phyloP scores from a whole-genome alignment of 768 basidiomycete genomes.

The Tremella fuciformis region DNA sequence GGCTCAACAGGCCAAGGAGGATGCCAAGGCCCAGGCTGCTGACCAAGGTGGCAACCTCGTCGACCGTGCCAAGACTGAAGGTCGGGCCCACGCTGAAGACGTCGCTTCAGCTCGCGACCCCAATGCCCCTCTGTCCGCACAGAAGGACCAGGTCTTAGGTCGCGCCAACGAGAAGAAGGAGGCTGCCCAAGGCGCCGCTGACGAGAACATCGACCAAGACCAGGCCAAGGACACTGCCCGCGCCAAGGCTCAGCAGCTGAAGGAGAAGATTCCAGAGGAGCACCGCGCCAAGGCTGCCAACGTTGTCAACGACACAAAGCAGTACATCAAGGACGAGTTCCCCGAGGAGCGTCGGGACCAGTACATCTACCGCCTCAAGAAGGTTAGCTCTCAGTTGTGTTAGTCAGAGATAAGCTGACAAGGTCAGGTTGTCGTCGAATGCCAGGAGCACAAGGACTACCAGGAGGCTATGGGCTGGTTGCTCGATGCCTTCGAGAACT shows the following conservation, averaged over 20 bases:
- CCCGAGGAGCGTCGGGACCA: conserved; percentile 85
- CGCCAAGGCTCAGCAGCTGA: conserved; percentile 52
- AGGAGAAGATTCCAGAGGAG: conserved; percentile 65
- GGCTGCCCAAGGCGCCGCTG: conserved; percentile 32
- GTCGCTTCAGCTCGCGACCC: conserved; percentile 41
- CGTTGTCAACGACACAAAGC: conserved; percentile 61
- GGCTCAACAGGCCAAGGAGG: conserved; percentile 46
- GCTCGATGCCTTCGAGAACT: conserved; percentile 55
- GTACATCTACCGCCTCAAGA: conserved; percentile 90
- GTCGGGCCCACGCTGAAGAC: conserved; percentile 43
- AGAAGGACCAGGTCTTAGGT: conserved; percentile 41
- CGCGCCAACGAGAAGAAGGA: conserved; percentile 47
- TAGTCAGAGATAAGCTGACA: conserved; percentile 6
- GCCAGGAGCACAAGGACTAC: conserved; percentile 88
- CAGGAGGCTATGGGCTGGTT: conserved; percentile 61
- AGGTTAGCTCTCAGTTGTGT: conserved; percentile 56
- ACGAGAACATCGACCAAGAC: conserved; percentile 33
- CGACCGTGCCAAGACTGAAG: background rate
- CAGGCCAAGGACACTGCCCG: conserved; percentile 39
- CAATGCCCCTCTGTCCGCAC: conserved; percentile 41
- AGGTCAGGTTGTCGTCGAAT: conserved; percentile 65
- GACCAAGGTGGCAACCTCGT: background rate
- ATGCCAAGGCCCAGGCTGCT: conserved; percentile 36
- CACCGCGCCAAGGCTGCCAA: conserved; percentile 62
- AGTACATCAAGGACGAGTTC: conserved; percentile 78